Evolutionary conservation across 2,329 filamentous ascomycete genomes (phyloP), one percentile per base, ranked within the genome.

Genomic region (Pyrenochaeta sp.): DNA sequence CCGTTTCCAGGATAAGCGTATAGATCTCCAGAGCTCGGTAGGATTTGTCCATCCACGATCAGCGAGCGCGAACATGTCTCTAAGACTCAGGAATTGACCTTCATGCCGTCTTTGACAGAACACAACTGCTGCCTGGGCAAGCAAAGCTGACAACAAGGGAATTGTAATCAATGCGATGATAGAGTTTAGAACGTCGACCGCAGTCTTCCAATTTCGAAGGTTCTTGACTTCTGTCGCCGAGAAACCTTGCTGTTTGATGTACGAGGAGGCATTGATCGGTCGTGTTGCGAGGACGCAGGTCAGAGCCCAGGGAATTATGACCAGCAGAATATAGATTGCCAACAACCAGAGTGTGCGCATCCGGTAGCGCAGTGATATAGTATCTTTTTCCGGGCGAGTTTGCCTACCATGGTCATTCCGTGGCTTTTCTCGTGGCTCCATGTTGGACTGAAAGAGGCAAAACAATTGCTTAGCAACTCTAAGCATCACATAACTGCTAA

Each of bases 71-170:
- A 58, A 49, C 9, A 48, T 11, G 2, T 55, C 37, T 26, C 41
- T 32, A 9, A 53, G 34, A 9, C 44, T 55, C 6, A 55, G 6
- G 2, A 4, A n/a, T 13, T 44, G 34, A 2, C 15, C 28, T 7
- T 35, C 8, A 7, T 20, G 19, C 7, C 35, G 35, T 31, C 31
- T 44, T 13, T 57, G 51, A 3, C 32, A 42, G 14, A 43, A 53
- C 10, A 55, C 45, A 3, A 54, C 51, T 19, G 45, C 48, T 3
- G 51, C 46, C 13, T 57, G 45, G 4, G 51, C 45, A 11, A 55
- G 20, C 6, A 57, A 11, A 4, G 45, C 35, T 13, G 51, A 54
- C 7, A 51, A 29, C 3, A 57, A 27, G 3, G 47, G 51, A 11
- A 52, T 24, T 0, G 45, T 43, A 17, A 54, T 26, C 1, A 52